These are phyloP conservation scores for Sedum album DNA, from an alignment of 164 flowering plant genomes.

Conservation along the genomic window DNA sequence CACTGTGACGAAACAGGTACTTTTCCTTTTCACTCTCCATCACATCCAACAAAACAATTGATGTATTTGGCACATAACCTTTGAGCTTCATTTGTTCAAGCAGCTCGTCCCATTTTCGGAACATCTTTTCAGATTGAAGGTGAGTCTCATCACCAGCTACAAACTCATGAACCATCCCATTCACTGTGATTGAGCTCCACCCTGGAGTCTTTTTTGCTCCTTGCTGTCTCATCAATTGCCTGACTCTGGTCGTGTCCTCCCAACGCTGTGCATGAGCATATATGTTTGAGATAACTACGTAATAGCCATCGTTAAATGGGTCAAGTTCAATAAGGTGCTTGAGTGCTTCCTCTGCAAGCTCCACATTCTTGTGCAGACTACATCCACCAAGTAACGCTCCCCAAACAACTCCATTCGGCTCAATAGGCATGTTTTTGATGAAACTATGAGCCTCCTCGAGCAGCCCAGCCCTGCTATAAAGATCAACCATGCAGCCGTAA, in stretches of 20 bases:
- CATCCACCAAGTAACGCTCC: conserved; percentile 67
- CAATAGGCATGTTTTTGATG: conserved; percentile 45
- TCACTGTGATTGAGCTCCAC: conserved; percentile 42
- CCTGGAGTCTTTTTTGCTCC: conserved; percentile 59
- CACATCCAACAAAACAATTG: conserved; percentile 45
- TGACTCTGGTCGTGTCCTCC: conserved; percentile 46
- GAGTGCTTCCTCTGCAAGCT: conserved; percentile 51
- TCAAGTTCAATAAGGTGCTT: conserved; percentile 42
- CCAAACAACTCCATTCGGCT: conserved; percentile 52
- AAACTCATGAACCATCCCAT: conserved; percentile 46
- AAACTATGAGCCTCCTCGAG: conserved; percentile 46
- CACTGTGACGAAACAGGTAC: conserved; percentile 49
- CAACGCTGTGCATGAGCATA: conserved; percentile 49
- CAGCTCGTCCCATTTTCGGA: conserved; percentile 36
- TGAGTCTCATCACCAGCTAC: conserved; percentile 53
- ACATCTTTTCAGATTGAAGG: conserved; percentile 33
- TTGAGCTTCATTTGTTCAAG: conserved; percentile 28
- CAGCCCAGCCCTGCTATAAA: conserved; percentile 50
- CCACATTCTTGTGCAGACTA: conserved; percentile 43
- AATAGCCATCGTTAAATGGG: conserved; percentile 52
- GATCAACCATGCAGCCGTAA: conserved; percentile 66
- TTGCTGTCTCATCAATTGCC: conserved; percentile 42
- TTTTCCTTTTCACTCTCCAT: conserved; percentile 42
- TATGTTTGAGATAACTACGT: conserved; percentile 52
- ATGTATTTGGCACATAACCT: conserved; percentile 51